Evolutionary conservation across 228 moss, liverwort and hornwort genomes (phyloP), one percentile per base, ranked within the genome.

Genomic region (Sphagnum magellanicum): DNA sequence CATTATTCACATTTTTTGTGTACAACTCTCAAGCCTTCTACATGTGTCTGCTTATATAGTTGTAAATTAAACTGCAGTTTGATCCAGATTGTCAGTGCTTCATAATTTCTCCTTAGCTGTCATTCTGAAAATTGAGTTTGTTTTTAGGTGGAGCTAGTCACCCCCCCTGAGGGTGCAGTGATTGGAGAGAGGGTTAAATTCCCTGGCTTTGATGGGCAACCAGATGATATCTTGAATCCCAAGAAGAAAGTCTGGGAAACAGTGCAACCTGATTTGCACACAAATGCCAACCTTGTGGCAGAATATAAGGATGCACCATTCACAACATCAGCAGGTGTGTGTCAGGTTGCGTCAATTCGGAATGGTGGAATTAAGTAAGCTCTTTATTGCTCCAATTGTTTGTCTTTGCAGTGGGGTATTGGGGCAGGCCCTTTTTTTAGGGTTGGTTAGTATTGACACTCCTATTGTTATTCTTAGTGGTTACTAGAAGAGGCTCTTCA

Each of bases 201-300:
- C 62, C 83, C 85, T 6, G 90, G 97, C 13, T 87, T 82, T 53
- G 67, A 72, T 48, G 89, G 96, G 0, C 84, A 89, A 16, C 78
- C 96, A 0, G 92, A 96, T 51, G 89, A 89, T 17, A 71, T 96
- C 50, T 74, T 96, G 70, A 92, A 91, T 73, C 84, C 92, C 4
- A 96, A 96, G 79, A 91, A 92, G 78, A 95, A 92, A 72, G 70
- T 96, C 15, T 96, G 91, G 93, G 96, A 96, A 69, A 72, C 83
- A 48, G 88, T 96, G 53, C 96, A 96, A 16, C 93, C 83, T 5
- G 86, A 93, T 58, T 80, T 96, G 17, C 79, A 74, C 61, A 91
- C 93, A 6, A 80, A 78, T 8, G 78, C 78, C 63, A 84, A 91
- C 65, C 84, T 82, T 60, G 84, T 91, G 48, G 93, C 93, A 3